A percentile compares a stretch with the other conserved stretches of the same genome.
These are phyloP conservation scores for Boletus subcaerulescens DNA, from an alignment of 768 basidiomycete species.

Conservation along the genomic window DNA sequence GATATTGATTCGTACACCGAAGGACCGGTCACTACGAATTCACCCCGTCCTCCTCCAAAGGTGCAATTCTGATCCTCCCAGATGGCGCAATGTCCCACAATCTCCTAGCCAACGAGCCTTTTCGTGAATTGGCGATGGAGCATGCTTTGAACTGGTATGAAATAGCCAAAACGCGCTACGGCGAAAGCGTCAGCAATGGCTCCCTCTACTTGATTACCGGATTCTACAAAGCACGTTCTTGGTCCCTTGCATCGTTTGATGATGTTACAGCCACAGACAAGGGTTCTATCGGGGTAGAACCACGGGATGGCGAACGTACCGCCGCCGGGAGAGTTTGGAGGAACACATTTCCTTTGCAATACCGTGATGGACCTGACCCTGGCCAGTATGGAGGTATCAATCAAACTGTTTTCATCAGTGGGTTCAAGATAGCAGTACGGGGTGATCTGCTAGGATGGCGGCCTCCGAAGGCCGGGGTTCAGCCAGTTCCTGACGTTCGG, in stretches of 20 bases:
- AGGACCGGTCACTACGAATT: conserved; percentile 1
- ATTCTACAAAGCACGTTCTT: background rate
- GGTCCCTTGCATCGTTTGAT: background rate
- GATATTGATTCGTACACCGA: background rate
- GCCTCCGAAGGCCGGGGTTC: background rate
- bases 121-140: conserved; percentile 11
- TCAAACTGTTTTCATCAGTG: conserved; percentile 17
- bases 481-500: background rate
- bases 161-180: background rate
- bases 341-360: background rate
- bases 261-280: background rate
- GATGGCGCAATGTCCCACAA: conserved; percentile 21
- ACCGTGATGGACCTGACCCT: background rate
- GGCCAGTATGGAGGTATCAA: conserved; percentile 1
- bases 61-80: conserved; percentile 30
- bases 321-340: background rate
- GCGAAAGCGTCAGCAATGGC: background rate
- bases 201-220: background rate
- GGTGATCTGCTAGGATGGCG: background rate
- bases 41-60: conserved; percentile 9
- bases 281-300: no score
- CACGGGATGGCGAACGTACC: background rate
- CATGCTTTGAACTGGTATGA: conserved; percentile 26
- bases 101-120: background rate
- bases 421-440: conserved; percentile 14